Evolutionary conservation across 176 grass and related monocot genomes (phyloP), one percentile per base, ranked within the genome.

Genomic region (Tillandsia fasciculata): DNA sequence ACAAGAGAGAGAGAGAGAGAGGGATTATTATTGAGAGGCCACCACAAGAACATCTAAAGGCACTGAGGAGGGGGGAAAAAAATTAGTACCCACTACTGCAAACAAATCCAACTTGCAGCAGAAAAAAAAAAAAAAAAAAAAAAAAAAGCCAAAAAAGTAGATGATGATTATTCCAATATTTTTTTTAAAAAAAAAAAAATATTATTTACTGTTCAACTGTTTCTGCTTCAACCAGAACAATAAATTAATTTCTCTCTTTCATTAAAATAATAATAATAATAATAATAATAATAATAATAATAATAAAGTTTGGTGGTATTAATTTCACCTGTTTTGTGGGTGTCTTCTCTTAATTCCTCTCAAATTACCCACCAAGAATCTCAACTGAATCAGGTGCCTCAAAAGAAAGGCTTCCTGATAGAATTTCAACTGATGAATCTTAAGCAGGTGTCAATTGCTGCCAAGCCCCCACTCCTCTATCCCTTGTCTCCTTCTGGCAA

Each of bases 11-110:
- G 20, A 20, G 20, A 20, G 20, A 20, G 20, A 20, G 66, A 68
- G 50, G 15, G 20, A 26, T 33, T 4, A 65, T 51, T 2, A 64
- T 17, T 8, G 27, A 63, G 67, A 65, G n/a, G 13, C 26, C 20
- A 20, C 79, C 79, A 81, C 72, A 64, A 75, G 70, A 12, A 69
- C 66, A 81, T 70, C 52, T 53, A 52, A 28, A 9, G 27, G 49
- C 29, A 18, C 28, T 14, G 50, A 33, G 63, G 24, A 73, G 20
- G 3, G 2, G 2, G 5, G 8, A 42, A 7, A 42, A 42, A 42
- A 42, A 7, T 51, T 51, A 59, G 70, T 59, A 70, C 81, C 68
- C 48, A 73, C 69, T 63, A 48, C 63, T 50, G 10, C 17, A 70
- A 74, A 70, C 42, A 12, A 74, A 54, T 49, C 14, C 47, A 65